Conservation (phyloP, 768 basidiomycete species). For the Coprinopsis marcescibilis region DNA sequence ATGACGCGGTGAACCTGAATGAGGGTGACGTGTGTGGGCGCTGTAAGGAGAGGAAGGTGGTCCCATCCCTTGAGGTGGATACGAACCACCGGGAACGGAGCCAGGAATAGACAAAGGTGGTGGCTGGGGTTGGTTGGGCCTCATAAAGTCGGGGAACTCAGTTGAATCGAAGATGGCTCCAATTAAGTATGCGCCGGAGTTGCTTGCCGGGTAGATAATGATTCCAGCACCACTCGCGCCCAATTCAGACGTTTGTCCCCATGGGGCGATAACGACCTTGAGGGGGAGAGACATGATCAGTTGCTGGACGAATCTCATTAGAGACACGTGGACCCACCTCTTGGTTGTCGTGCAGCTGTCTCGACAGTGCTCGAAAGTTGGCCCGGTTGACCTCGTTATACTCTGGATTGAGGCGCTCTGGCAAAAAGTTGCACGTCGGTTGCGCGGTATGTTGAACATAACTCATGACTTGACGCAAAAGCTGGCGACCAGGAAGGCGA, state of each 20-base stretch:
- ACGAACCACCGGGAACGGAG: slow-evolving; percentile 21
- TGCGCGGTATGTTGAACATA: slow-evolving; percentile 46
- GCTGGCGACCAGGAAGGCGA: slow-evolving; percentile 34
- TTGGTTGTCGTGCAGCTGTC: slow-evolving; percentile 44
- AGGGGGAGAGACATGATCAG: neutral
- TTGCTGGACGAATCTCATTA: neutral
- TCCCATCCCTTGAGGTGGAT: slow-evolving; percentile 21
- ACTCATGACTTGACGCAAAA: slow-evolving; percentile 41
- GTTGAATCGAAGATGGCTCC: slow-evolving; percentile 44
- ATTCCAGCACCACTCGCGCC: slow-evolving; percentile 42
- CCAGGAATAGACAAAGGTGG: slow-evolving; percentile 24
- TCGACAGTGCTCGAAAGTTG: slow-evolving; percentile 50
- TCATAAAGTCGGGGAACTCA: slow-evolving; percentile 44
- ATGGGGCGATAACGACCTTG: slow-evolving; percentile 48
- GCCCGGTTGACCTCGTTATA: slow-evolving; percentile 45
- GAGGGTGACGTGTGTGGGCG: slow-evolving; percentile 27
- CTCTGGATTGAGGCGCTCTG: slow-evolving; percentile 50
- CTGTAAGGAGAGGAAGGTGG: slow-evolving; percentile 25
- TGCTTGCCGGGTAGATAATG: slow-evolving; percentile 46
- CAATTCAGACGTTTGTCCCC: slow-evolving; percentile 37
- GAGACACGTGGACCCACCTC: slow-evolving; percentile 37
- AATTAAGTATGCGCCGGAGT: slow-evolving; percentile 45
- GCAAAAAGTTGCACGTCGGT: slow-evolving; percentile 58
- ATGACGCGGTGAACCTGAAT: slow-evolving; percentile 30
- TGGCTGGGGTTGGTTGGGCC: slow-evolving; percentile 19